Evolutionary conservation across 768 basidiomycete genomes (phyloP).

Genomic region (Trametes punicea): DNA sequence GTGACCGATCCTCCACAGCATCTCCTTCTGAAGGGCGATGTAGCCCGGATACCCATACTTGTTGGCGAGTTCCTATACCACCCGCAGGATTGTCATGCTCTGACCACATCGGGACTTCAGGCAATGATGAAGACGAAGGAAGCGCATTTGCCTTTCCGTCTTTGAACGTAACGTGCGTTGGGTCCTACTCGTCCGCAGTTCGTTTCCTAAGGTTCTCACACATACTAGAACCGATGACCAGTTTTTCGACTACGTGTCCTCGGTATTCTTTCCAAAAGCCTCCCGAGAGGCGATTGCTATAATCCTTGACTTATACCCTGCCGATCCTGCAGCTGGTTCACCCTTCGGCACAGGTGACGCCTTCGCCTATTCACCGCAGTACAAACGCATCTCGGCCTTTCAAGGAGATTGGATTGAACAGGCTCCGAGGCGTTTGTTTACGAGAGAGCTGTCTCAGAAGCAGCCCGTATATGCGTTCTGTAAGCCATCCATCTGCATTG

Average conservation of each 20-base stretch:
- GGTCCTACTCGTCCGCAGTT: too few species aligned
- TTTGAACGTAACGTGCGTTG: slow-evolving; percentile 15
- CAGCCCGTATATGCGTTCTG: slow-evolving; percentile 10
- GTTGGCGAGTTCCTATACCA: slow-evolving; percentile 3
- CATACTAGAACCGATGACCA: slow-evolving; percentile 16
- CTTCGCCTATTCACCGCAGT: slow-evolving; percentile 18
- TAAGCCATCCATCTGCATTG: neutral
- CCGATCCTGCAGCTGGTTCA: slow-evolving; percentile 20
- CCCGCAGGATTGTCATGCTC: neutral
- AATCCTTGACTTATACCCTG: slow-evolving; percentile 14
- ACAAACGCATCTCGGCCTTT: slow-evolving; percentile 28
- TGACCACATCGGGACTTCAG: neutral
- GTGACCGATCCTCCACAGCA: slow-evolving; percentile 12
- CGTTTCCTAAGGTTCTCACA: too few species aligned
- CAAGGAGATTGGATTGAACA: slow-evolving; percentile 25
- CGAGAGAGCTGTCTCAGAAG: neutral
- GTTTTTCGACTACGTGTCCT: neutral
- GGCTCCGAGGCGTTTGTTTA: slow-evolving; percentile 20
- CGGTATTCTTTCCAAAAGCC: neutral
- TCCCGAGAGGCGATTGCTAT: neutral
- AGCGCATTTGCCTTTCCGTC: slow-evolving; percentile 13
- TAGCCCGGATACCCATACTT: slow-evolving; percentile 19
- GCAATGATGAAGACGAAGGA: slow-evolving; percentile 23
- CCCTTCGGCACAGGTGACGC: slow-evolving; percentile 23
- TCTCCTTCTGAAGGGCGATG: slow-evolving; percentile 9